Evolutionary conservation across 2,329 filamentous ascomycete species (phyloP), one percentile per base, ranked within the genome.

Genomic region (Ophiobolus disseminans): DNA sequence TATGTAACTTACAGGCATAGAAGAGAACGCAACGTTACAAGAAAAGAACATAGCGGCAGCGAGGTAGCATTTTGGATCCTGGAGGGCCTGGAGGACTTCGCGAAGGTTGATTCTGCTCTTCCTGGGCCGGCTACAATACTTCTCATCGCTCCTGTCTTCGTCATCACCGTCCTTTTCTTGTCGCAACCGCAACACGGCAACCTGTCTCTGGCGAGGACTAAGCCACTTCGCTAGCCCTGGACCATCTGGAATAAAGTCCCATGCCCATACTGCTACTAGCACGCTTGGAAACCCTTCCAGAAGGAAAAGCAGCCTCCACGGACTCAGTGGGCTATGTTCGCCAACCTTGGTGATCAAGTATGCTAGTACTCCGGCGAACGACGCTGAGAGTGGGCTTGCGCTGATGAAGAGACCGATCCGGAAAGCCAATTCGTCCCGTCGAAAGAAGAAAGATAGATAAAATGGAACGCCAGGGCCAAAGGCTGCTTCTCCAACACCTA

Each of bases 341-440:
- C 85, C 89, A 11, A 91, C 63, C 61, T 84, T 85, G 40, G 91
- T 82, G 53, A 96, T 93, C 17, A 86, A 65, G 86, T 88, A 91
- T 6, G 91, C 91, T 3, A 96, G 78, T 7, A 82, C 87, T 30
- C 90, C 90, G 0, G 91, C 91, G 57, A 94, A 86, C 2, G 80
- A 83, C 7, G 82, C 82, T 25, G 83, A 83, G 25, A 86, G 68
- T 0, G 83, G 83, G 5, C 83, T 82, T 0, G 84, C 92, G 1
- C 90, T 91, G 44, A 97, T 86, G 73, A 96, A 95, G 1, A 96
- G 81, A 17, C 91, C 92, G 0, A 89, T 94, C 28, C 92, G 80
- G 52, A 94, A 87, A 0, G 92, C 93, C 25, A 97, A 77, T 71
- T 97, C 93, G 37, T 84, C 76, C 5, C 82, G 75, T 11, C 77